These are phyloP conservation scores for Urostyla sp. DNA, from an alignment of 73 alveolate species.

Conservation along the genomic window DNA sequence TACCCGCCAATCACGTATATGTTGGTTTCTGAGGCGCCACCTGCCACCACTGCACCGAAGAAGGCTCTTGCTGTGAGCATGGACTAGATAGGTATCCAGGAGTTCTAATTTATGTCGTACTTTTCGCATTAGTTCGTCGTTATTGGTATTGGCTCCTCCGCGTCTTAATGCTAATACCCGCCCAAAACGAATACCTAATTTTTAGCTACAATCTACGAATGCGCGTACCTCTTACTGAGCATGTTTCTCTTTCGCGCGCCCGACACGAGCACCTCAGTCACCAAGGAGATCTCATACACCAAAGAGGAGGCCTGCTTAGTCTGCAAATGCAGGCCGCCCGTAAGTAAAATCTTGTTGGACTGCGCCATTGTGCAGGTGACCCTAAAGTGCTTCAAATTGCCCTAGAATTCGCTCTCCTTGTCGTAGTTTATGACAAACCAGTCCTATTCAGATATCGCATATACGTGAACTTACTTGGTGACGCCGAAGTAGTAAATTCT, in stretches of 20 bases:
- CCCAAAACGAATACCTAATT: constrained; percentile 53
- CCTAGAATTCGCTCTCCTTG: constrained; percentile 33
- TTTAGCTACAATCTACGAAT: constrained; percentile 20
- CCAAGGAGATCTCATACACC: constrained; percentile 15
- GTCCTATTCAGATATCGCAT: neutral
- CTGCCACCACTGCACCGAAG: too few relatives aligned
- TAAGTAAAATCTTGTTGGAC: neutral
- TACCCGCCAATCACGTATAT: constrained; percentile 61
- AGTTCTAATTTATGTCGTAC: neutral
- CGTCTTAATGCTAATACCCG: constrained; percentile 58
- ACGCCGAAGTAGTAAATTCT: constrained; percentile 27
- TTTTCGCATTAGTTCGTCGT: constrained; percentile 56
- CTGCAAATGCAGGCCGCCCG: constrained; percentile 26
- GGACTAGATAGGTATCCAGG: constrained; percentile 26
- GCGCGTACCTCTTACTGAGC: constrained; percentile 60
- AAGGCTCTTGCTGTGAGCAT: constrained; percentile 47
- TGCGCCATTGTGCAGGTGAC: neutral
- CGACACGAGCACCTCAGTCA: neutral
- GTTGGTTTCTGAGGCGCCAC: constrained; percentile 21
- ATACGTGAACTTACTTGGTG: neutral
- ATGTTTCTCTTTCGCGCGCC: constrained; percentile 17
- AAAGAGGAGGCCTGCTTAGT: neutral
- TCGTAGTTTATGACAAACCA: constrained; percentile 18
- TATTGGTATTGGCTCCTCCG: constrained; percentile 28
- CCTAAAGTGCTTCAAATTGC: constrained; percentile 8